Conservation (phyloP, 192 early-diverging fungal species). For the Ambispora gerdemannii region DNA sequence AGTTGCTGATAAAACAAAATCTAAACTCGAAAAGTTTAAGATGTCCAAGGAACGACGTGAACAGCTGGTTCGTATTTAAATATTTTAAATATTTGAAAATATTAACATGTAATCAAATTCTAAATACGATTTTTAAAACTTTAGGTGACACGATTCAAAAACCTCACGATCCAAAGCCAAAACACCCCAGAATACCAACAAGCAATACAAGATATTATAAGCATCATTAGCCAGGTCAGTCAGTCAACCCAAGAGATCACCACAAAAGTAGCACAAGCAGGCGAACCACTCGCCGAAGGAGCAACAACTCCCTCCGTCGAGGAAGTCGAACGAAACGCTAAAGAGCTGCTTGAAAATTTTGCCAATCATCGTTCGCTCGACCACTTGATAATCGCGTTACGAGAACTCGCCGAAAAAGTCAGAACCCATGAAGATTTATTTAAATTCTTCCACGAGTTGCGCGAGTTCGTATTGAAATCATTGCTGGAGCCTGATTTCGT, state of each 20-base stretch:
- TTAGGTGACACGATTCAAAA: slow-evolving; percentile 38
- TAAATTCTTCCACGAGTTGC: slow-evolving; percentile 34
- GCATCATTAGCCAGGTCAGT: slow-evolving; percentile 34
- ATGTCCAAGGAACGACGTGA: slow-evolving; percentile 2
- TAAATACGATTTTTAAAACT: too few species aligned
- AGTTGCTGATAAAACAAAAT: too few species aligned
- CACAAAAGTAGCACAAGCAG: slow-evolving; percentile 22
- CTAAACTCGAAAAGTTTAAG: too few species aligned
- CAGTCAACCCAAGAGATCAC: slow-evolving; percentile 33
- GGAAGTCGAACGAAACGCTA: slow-evolving; percentile 40
- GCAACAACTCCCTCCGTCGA: slow-evolving; percentile 5
- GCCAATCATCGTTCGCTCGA: slow-evolving; percentile 47
- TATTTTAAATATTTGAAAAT: too few species aligned
- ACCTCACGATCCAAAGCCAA: slow-evolving; percentile 31
- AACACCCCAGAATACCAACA: slow-evolving; percentile 38
- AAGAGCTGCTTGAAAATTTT: slow-evolving; percentile 53
- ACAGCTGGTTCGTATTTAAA: slow-evolving; percentile 28
- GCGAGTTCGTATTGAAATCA: slow-evolving; percentile 35
- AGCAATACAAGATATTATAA: slow-evolving; percentile 39
- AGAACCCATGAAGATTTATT: slow-evolving; percentile 40
- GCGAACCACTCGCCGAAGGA: slow-evolving; percentile 7
- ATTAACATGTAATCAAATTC: too few species aligned
- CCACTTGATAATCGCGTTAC: slow-evolving; percentile 38
- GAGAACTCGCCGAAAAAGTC: slow-evolving; percentile 35
- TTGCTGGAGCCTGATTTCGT: slow-evolving; percentile 42